Base-by-base conservation (phyloP, 2,329 filamentous ascomycete species). In the Botrytis elliptica region DNA sequence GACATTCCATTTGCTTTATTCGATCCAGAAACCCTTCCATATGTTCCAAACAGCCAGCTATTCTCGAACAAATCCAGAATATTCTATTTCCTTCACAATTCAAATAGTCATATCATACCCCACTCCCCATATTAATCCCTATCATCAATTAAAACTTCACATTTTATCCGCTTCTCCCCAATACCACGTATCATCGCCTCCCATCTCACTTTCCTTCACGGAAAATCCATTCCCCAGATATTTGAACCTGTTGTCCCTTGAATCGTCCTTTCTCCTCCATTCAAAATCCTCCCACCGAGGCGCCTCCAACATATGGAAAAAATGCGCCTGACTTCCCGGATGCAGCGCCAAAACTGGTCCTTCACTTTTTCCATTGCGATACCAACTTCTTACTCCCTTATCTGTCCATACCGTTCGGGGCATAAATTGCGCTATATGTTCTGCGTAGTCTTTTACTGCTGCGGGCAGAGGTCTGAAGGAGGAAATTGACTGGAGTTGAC, bases 401-500 rank as follows among this genome's bases (percentile, higher is more conserved):
- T 62, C 64, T 4, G 73, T 5, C 77, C 77, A 78, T 3, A 73
- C 75, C 1, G 77, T 77, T 36, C 76, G 70, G 4, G 82, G 78
- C 77, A 82, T 78, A 44, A 81, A 80, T 4, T 74, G 65, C 18
- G 77, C 70, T 6, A 78, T 77, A 65, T 81, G 80, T 46, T 80
- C 77, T n/a, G 73, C 76, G 70, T 81, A 83, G 57, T 82, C 81
- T 10, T 76, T 66, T 3, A 82, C 76, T 1, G 81, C 82, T 25
- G 83, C 82, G 1, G 62, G 18, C 10, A 69, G 84, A 2, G 86
- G 83, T 40, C 82, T 81, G 72, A 88, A 81, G 25, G 82, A 81
- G 12, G 81, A 81, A 72, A 85, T 81, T 75, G 84, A 82, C 75
- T 86, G 84, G 52, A 63, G 63, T 65, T 79, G 77, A 9, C 83